Evolutionary conservation across 2,329 filamentous ascomycete genomes (phyloP).

Genomic region (Talaromyces sp.): DNA sequence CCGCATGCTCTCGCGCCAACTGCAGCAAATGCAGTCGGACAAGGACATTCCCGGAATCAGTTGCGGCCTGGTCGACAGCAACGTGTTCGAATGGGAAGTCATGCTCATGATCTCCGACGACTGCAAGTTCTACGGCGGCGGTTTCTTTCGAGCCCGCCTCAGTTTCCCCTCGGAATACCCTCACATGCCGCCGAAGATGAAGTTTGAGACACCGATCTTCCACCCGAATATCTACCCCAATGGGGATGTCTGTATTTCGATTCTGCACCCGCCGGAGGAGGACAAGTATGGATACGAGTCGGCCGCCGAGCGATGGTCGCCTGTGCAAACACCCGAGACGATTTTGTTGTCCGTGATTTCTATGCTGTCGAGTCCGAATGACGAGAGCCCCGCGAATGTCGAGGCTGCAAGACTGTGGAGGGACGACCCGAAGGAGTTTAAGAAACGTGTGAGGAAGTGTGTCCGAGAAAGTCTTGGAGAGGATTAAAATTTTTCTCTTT

Average conservation of each 20-base stretch:
- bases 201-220: constrained; percentile 80
- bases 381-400: constrained; percentile 91
- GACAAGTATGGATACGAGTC: constrained; percentile 92
- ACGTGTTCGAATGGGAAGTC: constrained; percentile 96
- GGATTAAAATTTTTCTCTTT: constrained; percentile 38
- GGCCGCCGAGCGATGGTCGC: constrained; percentile 85
- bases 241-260: constrained; percentile 92
- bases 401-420: constrained; percentile 87
- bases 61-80: constrained; percentile 77
- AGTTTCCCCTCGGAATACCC: constrained; percentile 83
- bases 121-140: constrained; percentile 92
- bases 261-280: constrained; percentile 90
- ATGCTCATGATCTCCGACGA: constrained; percentile 98
- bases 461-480: constrained; percentile 78
- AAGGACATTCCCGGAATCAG: constrained; percentile 93
- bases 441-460: constrained; percentile 69
- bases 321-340: constrained; percentile 91
- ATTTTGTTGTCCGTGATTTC: constrained; percentile 90
- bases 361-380: constrained; percentile 86
- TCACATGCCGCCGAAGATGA: constrained; percentile 79
- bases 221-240: constrained; percentile 90
- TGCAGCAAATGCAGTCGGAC: constrained; percentile 89
- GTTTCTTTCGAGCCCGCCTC: constrained; percentile 82
- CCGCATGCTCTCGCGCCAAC: constrained; percentile 71
- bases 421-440: constrained; percentile 73